Evolutionary conservation across 495 filamentous ascomycete genomes (phyloP), one percentile per base, ranked within the genome.

Genomic region (Penicillium fimorum): DNA sequence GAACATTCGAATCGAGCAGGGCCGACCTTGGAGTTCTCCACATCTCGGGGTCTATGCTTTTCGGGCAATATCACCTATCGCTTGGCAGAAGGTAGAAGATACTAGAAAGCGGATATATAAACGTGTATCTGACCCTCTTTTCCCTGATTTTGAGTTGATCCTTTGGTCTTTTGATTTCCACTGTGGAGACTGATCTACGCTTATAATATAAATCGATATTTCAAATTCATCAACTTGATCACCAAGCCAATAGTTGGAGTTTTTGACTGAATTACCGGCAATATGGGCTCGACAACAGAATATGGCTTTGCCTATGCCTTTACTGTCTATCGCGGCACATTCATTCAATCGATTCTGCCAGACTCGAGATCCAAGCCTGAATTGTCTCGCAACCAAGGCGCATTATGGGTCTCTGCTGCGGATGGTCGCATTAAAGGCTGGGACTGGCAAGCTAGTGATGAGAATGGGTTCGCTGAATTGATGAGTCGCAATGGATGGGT

Each of bases 381-480:
- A n/a, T 57, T 75, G 1, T 44, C 54, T 13, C 66, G 70, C 5
- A 64, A 84, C 50, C 68, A 81, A 52, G 78, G 84, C 4, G 84
- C 82, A 3, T 70, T 93, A 15, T 84, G 77, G 60, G 90, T 93
- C 2, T 82, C 86, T 20, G 44, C 53, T 53, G 69, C 72, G 22
- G 65, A 74, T 2, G 90, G 90, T 35, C 81, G 71, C 17, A 93
- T 96, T 50, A 30, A 56, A 20, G 64, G 61, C 0, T 65, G 58
- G 25, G 62, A 71, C 53, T 71, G 72, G 71, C 52, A 48, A 7
- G 60, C 70, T 3, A 46, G 52, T n/a, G 60, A 57, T 50, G 63
- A 71, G 30, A 58, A 62, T 5, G 72, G 67, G 11, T 73, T 76
- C 11, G 53, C 66, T 5, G 62, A 72, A n/a, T 63, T 77, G 8